Evolutionary conservation across 306 rosid species (phyloP).

Genomic region (Alnus rubra): DNA sequence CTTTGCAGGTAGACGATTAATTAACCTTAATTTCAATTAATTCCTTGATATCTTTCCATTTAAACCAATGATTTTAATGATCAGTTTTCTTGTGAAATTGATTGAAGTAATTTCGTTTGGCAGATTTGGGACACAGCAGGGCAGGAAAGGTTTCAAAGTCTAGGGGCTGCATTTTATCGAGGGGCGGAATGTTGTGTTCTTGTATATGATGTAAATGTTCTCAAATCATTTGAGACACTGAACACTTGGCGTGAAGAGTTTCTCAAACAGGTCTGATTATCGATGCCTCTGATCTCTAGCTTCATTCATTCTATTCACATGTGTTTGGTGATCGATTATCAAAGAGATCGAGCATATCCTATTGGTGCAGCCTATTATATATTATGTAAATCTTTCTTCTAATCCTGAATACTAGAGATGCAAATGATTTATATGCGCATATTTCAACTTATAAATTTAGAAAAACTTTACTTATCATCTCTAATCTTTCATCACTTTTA

Average conservation of each 20-base stretch:
- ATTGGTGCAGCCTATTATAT: not conserved
- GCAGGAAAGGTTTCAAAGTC: constrained; percentile 86
- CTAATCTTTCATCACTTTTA: too few relatives aligned
- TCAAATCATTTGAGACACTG: constrained; percentile 65
- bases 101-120: constrained; percentile 12
- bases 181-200: constrained; percentile 96
- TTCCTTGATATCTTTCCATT: not conserved
- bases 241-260: constrained; percentile 85
- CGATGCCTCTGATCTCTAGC: not conserved
- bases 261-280: constrained; percentile 66
- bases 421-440: not conserved
- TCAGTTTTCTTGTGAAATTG: not conserved
- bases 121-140: constrained; percentile 99
- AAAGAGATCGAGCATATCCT: not conserved
- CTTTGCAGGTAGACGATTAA: constrained; percentile 65
- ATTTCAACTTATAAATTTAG: not conserved
- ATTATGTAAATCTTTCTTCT: not conserved
- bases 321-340: not conserved
- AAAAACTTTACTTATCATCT: too few relatives aligned
- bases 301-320: not conserved
- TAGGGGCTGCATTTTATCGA: constrained; percentile 82
- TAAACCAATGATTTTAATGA: not conserved
- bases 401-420: not conserved
- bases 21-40: not conserved
- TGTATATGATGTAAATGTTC: constrained; percentile 75